phyloP scores from a whole-genome alignment of 2,329 filamentous ascomycete species.

The Aspergillus carbonarius region DNA sequence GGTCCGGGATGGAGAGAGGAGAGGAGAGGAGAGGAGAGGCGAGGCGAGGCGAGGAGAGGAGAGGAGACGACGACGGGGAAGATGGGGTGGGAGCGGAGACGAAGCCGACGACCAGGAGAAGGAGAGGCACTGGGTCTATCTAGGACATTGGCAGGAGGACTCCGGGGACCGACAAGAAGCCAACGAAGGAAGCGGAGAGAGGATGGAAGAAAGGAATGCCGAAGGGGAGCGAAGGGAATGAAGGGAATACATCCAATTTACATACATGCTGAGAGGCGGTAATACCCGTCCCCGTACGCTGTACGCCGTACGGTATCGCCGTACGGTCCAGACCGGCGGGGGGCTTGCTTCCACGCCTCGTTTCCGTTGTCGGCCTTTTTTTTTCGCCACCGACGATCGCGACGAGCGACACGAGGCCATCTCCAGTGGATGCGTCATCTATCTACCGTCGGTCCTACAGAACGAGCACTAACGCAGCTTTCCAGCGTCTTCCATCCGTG shows the following conservation, averaged over 20 bases:
- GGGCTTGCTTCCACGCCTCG: no score
- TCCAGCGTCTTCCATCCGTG: neutral
- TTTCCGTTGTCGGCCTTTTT: no score
- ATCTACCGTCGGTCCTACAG: no score
- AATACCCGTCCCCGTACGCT: neutral
- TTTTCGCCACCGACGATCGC: no score
- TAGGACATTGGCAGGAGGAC: neutral
- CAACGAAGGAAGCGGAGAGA: conserved; percentile 4
- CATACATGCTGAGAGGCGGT: neutral
- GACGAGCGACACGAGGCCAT: no score
- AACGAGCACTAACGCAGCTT: no score
- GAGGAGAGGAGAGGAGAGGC: neutral
- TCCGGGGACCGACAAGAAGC: neutral
- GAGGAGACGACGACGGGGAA: neutral
- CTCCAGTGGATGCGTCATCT: no score
- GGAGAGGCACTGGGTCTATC: neutral
- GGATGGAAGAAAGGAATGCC: neutral
- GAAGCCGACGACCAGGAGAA: neutral
- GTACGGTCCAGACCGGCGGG: neutral
- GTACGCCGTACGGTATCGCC: neutral
- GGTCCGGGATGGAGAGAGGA: conserved; percentile 1
- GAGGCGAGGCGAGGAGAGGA: neutral
- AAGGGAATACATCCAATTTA: neutral
- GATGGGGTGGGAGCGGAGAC: neutral
- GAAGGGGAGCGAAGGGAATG: neutral